Conservation (phyloP, 768 basidiomycete species). For the Tulasnella sp. region DNA sequence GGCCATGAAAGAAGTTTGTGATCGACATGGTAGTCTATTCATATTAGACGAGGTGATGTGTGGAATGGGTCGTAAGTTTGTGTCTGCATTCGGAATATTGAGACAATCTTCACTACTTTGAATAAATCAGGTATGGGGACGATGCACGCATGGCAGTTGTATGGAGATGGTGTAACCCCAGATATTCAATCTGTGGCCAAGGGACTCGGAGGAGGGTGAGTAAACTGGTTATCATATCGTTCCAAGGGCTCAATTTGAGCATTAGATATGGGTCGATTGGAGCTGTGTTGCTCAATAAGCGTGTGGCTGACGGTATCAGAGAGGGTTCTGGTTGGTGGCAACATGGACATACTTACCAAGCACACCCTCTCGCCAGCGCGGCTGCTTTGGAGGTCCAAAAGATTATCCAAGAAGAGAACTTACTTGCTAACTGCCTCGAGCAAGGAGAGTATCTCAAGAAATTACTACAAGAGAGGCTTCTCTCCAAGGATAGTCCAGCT, state of each 20-base stretch:
- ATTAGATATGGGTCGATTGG: slow-evolving; percentile 67
- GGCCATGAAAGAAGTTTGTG: slow-evolving; percentile 40
- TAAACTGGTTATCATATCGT: slow-evolving; percentile 8
- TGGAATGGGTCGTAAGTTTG: slow-evolving; percentile 72
- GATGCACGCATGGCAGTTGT: slow-evolving; percentile 73
- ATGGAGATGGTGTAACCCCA: slow-evolving; percentile 62
- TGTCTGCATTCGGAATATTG: background rate
- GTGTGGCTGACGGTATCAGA: slow-evolving; percentile 55
- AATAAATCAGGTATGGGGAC: slow-evolving; percentile 63
- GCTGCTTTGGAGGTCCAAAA: slow-evolving; percentile 72
- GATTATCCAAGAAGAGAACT: slow-evolving; percentile 52
- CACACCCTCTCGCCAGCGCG: slow-evolving; percentile 33
- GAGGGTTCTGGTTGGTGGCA: slow-evolving; percentile 61
- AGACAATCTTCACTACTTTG: background rate
- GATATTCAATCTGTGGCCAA: slow-evolving; percentile 86
- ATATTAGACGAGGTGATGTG: slow-evolving; percentile 90
- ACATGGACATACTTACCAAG: slow-evolving; percentile 81
- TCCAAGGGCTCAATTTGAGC: background rate
- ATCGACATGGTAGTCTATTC: slow-evolving; percentile 38
- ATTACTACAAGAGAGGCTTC: slow-evolving; percentile 43
- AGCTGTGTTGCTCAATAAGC: slow-evolving; percentile 62
- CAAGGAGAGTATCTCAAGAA: slow-evolving; percentile 47
- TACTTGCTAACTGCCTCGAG: slow-evolving; percentile 48
- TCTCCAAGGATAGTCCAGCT: slow-evolving; percentile 41
- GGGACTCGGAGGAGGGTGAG: slow-evolving; percentile 77